phyloP scores from a whole-genome alignment of 352 stramenopile species.

The Pythium periplocum region DNA sequence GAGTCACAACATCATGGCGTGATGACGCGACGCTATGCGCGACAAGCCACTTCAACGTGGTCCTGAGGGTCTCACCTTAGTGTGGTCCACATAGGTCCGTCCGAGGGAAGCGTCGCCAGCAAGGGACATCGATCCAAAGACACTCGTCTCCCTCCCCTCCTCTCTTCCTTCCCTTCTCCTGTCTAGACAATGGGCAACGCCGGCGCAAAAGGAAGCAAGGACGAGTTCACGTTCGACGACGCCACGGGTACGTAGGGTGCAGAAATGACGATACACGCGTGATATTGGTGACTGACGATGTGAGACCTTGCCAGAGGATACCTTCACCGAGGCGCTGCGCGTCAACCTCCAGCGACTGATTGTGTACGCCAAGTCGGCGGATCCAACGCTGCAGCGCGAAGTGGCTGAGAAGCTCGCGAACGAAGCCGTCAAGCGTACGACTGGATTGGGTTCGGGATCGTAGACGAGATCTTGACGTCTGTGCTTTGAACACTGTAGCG shows the following conservation, averaged over 20 bases:
- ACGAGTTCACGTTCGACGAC: slow-evolving; percentile 81
- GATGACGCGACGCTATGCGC: too few species aligned
- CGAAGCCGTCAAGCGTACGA: slow-evolving; percentile 89
- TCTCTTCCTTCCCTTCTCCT: too few species aligned
- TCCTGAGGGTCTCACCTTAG: background rate
- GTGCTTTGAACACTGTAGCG: slow-evolving; percentile 28
- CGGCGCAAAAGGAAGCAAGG: slow-evolving; percentile 61
- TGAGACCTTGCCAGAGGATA: slow-evolving; percentile 52
- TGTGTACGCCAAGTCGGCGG: slow-evolving; percentile 89
- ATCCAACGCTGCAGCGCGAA: slow-evolving; percentile 86
- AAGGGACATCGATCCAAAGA: background rate
- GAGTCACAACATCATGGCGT: too few species aligned
- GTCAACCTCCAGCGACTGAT: slow-evolving; percentile 91
- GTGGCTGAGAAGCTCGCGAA: slow-evolving; percentile 94
- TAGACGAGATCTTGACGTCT: background rate
- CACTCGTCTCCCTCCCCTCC: too few species aligned
- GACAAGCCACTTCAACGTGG: background rate
- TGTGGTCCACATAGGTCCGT: slow-evolving; percentile 8
- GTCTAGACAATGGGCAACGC: slow-evolving; percentile 29
- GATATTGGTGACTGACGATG: background rate
- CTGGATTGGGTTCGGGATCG: background rate
- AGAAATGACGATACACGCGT: too few species aligned
- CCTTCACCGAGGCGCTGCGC: slow-evolving; percentile 83
- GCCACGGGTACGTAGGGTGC: slow-evolving; percentile 30
- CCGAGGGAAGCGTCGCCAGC: slow-evolving; percentile 9